Percentiles rank a stretch among this genome's conserved stretches.
These are phyloP conservation scores for Cytidiella melzeri DNA, from an alignment of 768 basidiomycete species.

Conservation along the genomic window DNA sequence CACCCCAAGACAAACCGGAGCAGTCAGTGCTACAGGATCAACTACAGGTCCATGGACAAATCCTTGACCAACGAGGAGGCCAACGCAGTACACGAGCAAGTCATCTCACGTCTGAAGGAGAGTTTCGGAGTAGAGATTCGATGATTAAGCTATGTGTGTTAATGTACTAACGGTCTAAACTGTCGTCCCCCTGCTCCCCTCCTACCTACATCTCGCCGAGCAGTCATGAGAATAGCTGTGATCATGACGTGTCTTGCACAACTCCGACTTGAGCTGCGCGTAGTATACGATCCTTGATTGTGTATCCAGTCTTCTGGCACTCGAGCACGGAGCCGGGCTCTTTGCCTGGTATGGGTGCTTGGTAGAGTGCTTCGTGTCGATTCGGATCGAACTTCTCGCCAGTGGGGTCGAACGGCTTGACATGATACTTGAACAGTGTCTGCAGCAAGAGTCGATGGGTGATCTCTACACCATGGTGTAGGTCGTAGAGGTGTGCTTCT, in stretches of 20 bases:
- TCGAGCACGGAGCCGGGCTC: constrained; percentile 87
- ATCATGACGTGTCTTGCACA: constrained; percentile 56
- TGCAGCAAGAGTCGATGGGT: constrained; percentile 87
- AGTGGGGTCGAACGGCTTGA: constrained; percentile 86
- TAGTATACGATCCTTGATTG: constrained; percentile 89
- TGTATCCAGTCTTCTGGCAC: constrained; percentile 87
- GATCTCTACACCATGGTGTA: constrained; percentile 85
- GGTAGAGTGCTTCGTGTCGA: constrained; percentile 90
- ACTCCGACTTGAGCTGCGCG: constrained; percentile 97
- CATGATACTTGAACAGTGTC: constrained; percentile 86
- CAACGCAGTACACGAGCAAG: constrained; percentile 67
- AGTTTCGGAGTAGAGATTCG: constrained; percentile 84
- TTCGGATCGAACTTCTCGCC: constrained; percentile 96
- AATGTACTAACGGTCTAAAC: constrained; percentile 15
- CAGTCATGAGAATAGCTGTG: background rate
- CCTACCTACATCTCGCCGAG: background rate
- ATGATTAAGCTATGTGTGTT: constrained; percentile 40
- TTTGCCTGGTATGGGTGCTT: constrained; percentile 85
- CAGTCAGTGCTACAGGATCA: constrained; percentile 85
- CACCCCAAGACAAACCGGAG: constrained; percentile 82
- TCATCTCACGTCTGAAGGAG: constrained; percentile 48
- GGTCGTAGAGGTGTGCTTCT: constrained; percentile 54
- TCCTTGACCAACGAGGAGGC: constrained; percentile 87
- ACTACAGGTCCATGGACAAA: constrained; percentile 96
- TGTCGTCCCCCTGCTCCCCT: constrained; percentile 3